These are phyloP conservation scores for Skeletonema tropicum DNA, from an alignment of 108 stramenopile species.

Conservation along the genomic window DNA sequence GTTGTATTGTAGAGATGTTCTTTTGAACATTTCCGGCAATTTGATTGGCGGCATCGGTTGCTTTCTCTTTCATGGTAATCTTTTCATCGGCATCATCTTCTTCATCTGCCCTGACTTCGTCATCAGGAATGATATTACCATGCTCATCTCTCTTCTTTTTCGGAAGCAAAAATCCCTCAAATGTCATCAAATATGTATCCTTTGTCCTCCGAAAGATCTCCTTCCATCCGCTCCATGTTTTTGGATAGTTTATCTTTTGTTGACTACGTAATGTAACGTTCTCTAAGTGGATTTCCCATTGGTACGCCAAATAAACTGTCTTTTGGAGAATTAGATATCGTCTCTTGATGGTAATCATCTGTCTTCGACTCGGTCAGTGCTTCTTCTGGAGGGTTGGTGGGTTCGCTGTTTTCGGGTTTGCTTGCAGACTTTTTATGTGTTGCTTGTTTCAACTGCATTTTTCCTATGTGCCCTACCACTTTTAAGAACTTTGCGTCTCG, in stretches of 20 bases:
- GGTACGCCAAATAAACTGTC: conserved; percentile 22
- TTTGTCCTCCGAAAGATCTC: conserved; percentile 16
- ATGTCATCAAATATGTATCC: conserved; percentile 34
- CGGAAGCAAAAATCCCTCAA: conserved; percentile 35
- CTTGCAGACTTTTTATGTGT: background rate
- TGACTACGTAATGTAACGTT: conserved; percentile 19
- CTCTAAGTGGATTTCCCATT: conserved; percentile 29
- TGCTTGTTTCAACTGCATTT: conserved; percentile 5
- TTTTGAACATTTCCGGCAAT: conserved; percentile 56
- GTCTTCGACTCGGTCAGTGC: background rate
- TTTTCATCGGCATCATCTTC: conserved; percentile 13
- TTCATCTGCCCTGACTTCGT: conserved; percentile 14
- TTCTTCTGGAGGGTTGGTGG: background rate
- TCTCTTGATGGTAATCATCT: conserved; percentile 8
- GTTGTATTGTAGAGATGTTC: conserved; percentile 55
- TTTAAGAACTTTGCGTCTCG: conserved; percentile 6
- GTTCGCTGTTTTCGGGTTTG: background rate
- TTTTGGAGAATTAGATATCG: background rate
- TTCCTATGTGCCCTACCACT: conserved; percentile 29
- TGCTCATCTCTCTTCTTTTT: conserved; percentile 40
- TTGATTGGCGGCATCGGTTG: conserved; percentile 30
- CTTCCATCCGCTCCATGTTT: conserved; percentile 38
- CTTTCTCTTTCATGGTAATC: conserved; percentile 19
- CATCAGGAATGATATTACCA: conserved; percentile 33
- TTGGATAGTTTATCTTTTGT: conserved; percentile 27